Evolutionary conservation across 768 basidiomycete genomes (phyloP).

Genomic region (Xerocomellus intermedius): DNA sequence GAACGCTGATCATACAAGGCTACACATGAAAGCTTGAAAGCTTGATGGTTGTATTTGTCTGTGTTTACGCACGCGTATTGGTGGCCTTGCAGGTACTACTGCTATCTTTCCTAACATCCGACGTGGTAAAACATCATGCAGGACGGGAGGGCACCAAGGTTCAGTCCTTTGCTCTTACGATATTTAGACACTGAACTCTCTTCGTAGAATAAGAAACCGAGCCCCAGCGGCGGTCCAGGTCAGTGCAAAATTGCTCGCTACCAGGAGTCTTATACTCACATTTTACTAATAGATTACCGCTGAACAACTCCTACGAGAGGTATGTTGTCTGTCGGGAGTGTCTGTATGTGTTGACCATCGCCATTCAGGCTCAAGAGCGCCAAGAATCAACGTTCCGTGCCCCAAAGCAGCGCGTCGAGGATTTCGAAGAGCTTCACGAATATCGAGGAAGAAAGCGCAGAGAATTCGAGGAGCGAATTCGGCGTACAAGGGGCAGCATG

Average conservation of each 20-base stretch:
- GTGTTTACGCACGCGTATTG: slow-evolving; percentile 5
- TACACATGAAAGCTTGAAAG: no score
- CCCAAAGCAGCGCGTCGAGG: slow-evolving; percentile 93
- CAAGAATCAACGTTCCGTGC: slow-evolving; percentile 91
- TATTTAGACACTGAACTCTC: slow-evolving; percentile 4
- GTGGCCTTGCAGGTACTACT: neutral
- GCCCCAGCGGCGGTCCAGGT: slow-evolving; percentile 94
- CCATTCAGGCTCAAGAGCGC: slow-evolving; percentile 84
- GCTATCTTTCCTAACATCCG: neutral
- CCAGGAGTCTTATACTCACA: slow-evolving; percentile 11
- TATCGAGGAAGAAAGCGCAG: slow-evolving; percentile 90
- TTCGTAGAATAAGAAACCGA: slow-evolving; percentile 86
- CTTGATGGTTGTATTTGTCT: slow-evolving; percentile 15
- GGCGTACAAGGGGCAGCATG: slow-evolving; percentile 80
- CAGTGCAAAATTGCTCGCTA: slow-evolving; percentile 20
- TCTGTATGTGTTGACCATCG: neutral
- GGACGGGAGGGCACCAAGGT: slow-evolving; percentile 81
- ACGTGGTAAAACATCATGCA: slow-evolving; percentile 47
- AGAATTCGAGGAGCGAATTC: slow-evolving; percentile 89
- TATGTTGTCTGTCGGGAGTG: slow-evolving; percentile 27
- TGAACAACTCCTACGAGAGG: slow-evolving; percentile 95
- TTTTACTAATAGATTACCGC: slow-evolving; percentile 77
- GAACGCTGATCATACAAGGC: no score
- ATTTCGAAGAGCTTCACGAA: slow-evolving; percentile 89
- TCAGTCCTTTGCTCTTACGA: slow-evolving; percentile 8